A percentile compares a stretch with the other conserved stretches of the same genome.
Conservation (phyloP, 345 rosid species). For the Rubroshorea leprosula region DNA sequence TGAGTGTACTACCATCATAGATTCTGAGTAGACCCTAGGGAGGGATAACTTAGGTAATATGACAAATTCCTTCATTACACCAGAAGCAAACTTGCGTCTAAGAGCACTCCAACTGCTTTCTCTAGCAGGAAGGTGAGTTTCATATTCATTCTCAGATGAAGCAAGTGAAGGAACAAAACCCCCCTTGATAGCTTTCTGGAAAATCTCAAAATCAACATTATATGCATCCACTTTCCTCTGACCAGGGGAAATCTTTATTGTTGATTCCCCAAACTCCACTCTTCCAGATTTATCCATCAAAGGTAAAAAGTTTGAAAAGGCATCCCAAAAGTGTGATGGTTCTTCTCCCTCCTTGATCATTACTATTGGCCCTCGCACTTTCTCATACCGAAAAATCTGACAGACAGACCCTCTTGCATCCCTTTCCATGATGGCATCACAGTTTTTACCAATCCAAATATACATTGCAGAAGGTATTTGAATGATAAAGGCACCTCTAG, state of each 20-base stretch:
- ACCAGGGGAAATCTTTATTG: constrained; percentile 43
- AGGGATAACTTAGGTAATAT: constrained; percentile 58
- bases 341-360: constrained; percentile 87
- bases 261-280: constrained; percentile 26
- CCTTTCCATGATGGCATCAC: constrained; percentile 86
- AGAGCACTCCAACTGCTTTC: constrained; percentile 92
- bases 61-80: constrained; percentile 62
- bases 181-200: constrained; percentile 74
- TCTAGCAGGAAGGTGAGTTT: constrained; percentile 88
- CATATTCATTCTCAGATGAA: constrained; percentile 72
- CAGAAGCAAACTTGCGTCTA: constrained; percentile 77
- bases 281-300: constrained; percentile 53
- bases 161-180: constrained; percentile 93
- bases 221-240: constrained; percentile 68
- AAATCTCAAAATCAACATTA: constrained; percentile 87
- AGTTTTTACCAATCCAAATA: constrained; percentile 86
- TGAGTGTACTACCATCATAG: constrained; percentile 78
- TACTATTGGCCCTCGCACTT: constrained; percentile 60
- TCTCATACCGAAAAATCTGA: constrained; percentile 94
- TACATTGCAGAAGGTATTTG: constrained; percentile 81
- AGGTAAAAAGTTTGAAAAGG: constrained; percentile 69
- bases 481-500: constrained; percentile 94
- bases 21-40: constrained; percentile 86
- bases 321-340: constrained; percentile 80
- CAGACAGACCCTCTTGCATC: constrained; percentile 95